Evolutionary conservation across 2,329 filamentous ascomycete genomes (phyloP).

Genomic region (Fusarium tjaetaba): DNA sequence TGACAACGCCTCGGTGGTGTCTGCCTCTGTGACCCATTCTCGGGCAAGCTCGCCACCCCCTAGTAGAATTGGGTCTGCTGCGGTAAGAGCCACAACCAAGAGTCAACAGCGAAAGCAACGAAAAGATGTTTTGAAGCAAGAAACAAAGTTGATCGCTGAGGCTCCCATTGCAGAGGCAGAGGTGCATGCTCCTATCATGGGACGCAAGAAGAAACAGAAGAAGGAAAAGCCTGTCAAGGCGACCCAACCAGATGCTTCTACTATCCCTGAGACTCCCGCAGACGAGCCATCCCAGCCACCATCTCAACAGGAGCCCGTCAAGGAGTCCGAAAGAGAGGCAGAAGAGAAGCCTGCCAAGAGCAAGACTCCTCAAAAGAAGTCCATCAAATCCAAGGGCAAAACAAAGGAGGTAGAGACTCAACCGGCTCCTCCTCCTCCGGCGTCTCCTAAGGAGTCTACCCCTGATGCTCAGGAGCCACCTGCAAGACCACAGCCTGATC

Average conservation of each 20-base stretch:
- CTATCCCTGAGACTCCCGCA: constrained; percentile 12
- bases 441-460: constrained; percentile 29
- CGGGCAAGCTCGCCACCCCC: constrained; percentile 77
- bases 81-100: constrained; percentile 76
- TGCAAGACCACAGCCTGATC: constrained; percentile 47
- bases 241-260: constrained; percentile 9
- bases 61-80: constrained; percentile 72
- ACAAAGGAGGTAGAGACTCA: constrained; percentile 41
- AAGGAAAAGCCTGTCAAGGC: constrained; percentile 67
- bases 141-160: constrained; percentile 65
- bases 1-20: constrained; percentile 80
- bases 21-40: constrained; percentile 73
- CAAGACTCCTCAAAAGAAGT: constrained; percentile 46
- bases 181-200: constrained; percentile 76
- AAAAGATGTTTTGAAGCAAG: constrained; percentile 73
- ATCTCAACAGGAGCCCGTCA: background rate
- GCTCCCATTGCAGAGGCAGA: constrained; percentile 62
- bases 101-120: constrained; percentile 82
- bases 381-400: constrained; percentile 46
- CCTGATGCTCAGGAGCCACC: constrained; percentile 31
- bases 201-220: constrained; percentile 87
- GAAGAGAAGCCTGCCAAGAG: constrained; percentile 40
- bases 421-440: constrained; percentile 24
- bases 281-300: constrained; percentile 3
- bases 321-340: constrained; percentile 25